Base-by-base conservation (phyloP, 73 alveolate species). In the Paramecium octaurelia region DNA sequence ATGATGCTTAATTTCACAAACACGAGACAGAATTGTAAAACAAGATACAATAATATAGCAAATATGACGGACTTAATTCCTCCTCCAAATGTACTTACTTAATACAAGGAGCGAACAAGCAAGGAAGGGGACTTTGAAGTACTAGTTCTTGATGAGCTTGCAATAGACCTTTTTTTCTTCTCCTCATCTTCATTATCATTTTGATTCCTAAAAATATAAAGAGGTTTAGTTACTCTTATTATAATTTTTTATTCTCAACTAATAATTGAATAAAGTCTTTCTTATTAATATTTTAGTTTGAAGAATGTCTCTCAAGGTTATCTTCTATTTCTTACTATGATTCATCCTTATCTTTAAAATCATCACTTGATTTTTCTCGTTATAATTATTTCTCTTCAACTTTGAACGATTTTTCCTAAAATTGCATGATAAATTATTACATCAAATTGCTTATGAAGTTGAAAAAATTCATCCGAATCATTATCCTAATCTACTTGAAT, bases 81-180 rank as follows among this genome's bases (percentile, higher is more conserved):
- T 24, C 91, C 91, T 24, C 34, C 46, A 80, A 80, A 80, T 18
- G 91, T 20, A 20, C 91, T 35, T 23, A 80, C 70, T 44, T 42
- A 80, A 80, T 80, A 80, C 18, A 80, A 64, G 16, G 91, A 80
- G 8, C 91, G 34, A 21, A 80, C 91, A 11, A 80, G 34, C 8
- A 80, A 64, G 4, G 48, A 80, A 11, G 91, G 91, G 0, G 91
- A 80, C 24, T 80, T 80, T 7, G 91, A 80, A 1, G 91, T 80
- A 24, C 91, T 80, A 3, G 91, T 80, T 46, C 91, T 80, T 38
- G 91, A 80, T 9, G 91, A 44, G 24, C 91, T 80, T 24, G 91
- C 91, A 12, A 80, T 23, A 6, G 91, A 80, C 21, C 91, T 40
- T 80, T 80, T 80, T 20, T 80, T 80, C 57, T 80, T 80, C 2